Base-by-base conservation (phyloP, 495 filamentous ascomycete genomes). In the Hyaloscypha bicolor region DNA sequence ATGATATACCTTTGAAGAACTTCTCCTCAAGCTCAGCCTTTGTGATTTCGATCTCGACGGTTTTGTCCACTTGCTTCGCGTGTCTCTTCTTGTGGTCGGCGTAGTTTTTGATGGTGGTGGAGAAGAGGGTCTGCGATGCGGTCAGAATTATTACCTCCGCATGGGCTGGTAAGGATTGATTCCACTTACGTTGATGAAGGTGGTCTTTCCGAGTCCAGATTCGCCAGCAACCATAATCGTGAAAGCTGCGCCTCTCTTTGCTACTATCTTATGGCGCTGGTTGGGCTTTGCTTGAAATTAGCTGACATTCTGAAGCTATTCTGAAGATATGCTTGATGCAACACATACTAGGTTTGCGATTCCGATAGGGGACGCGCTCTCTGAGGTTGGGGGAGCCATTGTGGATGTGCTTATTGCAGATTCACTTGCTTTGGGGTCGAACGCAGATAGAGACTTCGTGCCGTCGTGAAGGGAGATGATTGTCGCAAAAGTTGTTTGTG, bases 201-300 rank as follows among this genome's bases (percentile, higher is more conserved):
- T 99, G 19, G 95, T 99, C 87, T 99, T 99, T 82, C 95, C 95
- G 72, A 99, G 81, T 70, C 95, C 95, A 72, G 96, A 98, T 85
- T 99, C 95, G 80, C 95, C 95, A 83, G 96, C 95, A 81, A 97
- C 95, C 95, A 99, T 99, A 75, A 99, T 97, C 64, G 95, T 99
- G 81, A 99, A 99, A 69, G 94, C 93, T 73, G 95, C 95, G 79
- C 95, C 95, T 83, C 96, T 88, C 87, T 99, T 99, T 65, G 95
- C 95, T 74, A 99, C 96, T 77, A 99, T 99, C 87, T 99, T 99
- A 87, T 99, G 95, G 77, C 95, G 88, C 85, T 97, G 94, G 83
- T 97, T 97, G 73, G 95, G 93, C 30, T 25, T 51, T 21, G n/a
- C 4, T 22, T 33, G n/a, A 16, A 45, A 21, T 53, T 42, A 45